Evolutionary conservation across 305 asterid species (phyloP), one percentile per base, ranked within the genome.

Genomic region (Solanum hybrid): DNA sequence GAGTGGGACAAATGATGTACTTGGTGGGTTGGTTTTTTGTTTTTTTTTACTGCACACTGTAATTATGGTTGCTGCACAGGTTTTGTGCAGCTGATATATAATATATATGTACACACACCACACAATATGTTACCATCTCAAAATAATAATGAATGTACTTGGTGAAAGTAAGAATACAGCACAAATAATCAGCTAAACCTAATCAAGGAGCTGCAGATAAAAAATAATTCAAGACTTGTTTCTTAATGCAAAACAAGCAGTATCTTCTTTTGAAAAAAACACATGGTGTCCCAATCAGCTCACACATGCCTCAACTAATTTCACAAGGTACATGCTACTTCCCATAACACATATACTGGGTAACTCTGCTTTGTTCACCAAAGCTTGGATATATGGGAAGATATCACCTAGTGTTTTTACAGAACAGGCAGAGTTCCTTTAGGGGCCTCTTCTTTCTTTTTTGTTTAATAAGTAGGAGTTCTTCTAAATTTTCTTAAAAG

Each of bases 51-150:
- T n/a, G 56, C 60, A 36, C 51, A 36, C 17, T 3, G 51, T 20
- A 79, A 79, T n/a, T 36, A 79, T n/a, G 85, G 85, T n/a, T n/a
- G 32, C 32, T 79, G 85, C 85, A n/a, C 85, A 79, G 60, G 85
- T 37, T 34, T 79, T 37, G 60, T 79, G 31, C 6, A 79, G 32
- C 60, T 36, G 11, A 79, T 79, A 0, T 60, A 60, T 60, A 60
- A 77, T 20, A 76, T 76, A 31, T 17, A 76, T 17, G 22, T 32
- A 76, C 20, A 12, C 2, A 8, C 26, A 73, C 26, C 26, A 75
- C 80, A 34, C 7, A 20, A 77, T 10, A 77, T 10, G 42, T 5
- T 34, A 22, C 82, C 0, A 5, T n/a, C 60, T 79, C 11, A 79
- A 79, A 79, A 36, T 36, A 36, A 10, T 35, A 35, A 78, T 35